These are phyloP conservation scores for Microsporum canis DNA, from an alignment of 2,329 filamentous ascomycete species.

Conservation along the genomic window DNA sequence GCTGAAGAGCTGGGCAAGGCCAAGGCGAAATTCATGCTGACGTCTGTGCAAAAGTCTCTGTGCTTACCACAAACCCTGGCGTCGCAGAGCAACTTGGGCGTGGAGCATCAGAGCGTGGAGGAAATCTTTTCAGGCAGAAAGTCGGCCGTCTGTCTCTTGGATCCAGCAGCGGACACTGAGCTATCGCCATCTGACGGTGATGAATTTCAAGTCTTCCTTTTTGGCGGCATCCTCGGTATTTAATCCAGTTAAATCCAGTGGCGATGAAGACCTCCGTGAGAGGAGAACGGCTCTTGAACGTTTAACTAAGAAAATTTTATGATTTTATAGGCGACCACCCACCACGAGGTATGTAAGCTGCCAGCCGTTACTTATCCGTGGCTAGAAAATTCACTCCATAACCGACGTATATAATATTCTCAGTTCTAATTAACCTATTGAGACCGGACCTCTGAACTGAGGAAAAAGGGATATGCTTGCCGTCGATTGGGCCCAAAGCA, in stretches of 20 bases:
- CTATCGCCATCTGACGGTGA: slow-evolving; percentile 72
- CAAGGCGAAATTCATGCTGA: slow-evolving; percentile 64
- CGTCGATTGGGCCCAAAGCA: slow-evolving; percentile 82
- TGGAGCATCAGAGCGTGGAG: slow-evolving; percentile 70
- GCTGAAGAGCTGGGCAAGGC: slow-evolving; percentile 62
- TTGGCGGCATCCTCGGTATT: slow-evolving; percentile 87
- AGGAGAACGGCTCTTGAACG: too few relatives aligned
- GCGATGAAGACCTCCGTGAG: neutral
- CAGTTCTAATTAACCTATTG: neutral
- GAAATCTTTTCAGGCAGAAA: slow-evolving; percentile 64
- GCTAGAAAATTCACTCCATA: slow-evolving; percentile 7
- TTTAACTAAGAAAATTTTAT: neutral
- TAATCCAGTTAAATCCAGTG: neutral
- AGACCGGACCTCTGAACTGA: slow-evolving; percentile 93
- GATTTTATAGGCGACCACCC: slow-evolving; percentile 69
- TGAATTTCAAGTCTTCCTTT: slow-evolving; percentile 79
- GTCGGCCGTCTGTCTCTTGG: slow-evolving; percentile 72
- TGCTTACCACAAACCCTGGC: slow-evolving; percentile 50
- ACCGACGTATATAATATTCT: neutral
- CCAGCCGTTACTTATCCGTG: neutral
- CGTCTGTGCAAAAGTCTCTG: slow-evolving; percentile 62
- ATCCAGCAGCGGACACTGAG: slow-evolving; percentile 73
- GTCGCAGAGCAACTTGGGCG: slow-evolving; percentile 49
- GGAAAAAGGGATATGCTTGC: slow-evolving; percentile 84
- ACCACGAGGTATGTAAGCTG: slow-evolving; percentile 58